Percentiles rank a stretch among this genome's conserved stretches.
Conservation (phyloP, 441 rosid species). For the Eruca vesicaria region DNA sequence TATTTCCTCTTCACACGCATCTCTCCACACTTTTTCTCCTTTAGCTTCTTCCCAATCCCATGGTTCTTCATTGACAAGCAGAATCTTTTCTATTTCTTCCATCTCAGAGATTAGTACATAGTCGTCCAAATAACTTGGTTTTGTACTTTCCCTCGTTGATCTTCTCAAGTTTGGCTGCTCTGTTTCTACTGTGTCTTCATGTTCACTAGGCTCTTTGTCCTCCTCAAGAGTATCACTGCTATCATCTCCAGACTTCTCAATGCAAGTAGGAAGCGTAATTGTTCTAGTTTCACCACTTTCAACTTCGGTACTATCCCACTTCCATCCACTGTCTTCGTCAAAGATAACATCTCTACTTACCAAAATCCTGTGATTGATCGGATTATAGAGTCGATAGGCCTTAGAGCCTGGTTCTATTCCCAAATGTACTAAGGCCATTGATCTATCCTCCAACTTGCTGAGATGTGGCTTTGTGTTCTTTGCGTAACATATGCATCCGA, state of each 20-base stretch:
- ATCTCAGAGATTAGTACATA: not conserved
- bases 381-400: not conserved
- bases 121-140: not conserved
- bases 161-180: not conserved
- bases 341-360: not conserved
- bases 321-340: not conserved
- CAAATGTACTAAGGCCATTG: not conserved
- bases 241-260: no score
- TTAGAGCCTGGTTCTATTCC: not conserved
- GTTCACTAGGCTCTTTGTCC: no score
- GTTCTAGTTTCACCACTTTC: no score
- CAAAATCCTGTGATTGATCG: not conserved
- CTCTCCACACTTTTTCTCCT: not conserved
- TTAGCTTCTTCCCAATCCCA: not conserved
- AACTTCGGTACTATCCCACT: not conserved
- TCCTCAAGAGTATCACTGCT: no score
- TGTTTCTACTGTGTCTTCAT: not conserved
- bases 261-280: no score
- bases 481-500: not conserved
- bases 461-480: no score
- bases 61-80: not conserved
- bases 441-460: not conserved
- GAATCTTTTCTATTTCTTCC: not conserved
- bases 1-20: not conserved
- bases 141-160: not conserved